Base-by-base conservation (phyloP, 305 asterid genomes). In the Lippia alba region DNA sequence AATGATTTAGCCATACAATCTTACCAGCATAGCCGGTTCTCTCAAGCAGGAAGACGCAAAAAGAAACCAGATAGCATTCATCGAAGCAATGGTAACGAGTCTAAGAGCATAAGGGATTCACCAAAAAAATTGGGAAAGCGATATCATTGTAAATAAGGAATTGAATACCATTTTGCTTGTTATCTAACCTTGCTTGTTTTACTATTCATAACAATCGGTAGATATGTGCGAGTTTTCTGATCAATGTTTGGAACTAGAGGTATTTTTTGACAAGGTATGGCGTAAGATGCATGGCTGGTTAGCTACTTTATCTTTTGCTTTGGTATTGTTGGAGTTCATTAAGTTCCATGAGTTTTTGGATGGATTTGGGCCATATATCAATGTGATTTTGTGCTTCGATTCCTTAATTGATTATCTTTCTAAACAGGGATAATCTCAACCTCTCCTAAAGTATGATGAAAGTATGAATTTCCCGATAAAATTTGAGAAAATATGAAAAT, bases 1-100 rank as follows among this genome's bases (percentile, higher is more conserved):
- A 85, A 85, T 19, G 98, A 93, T 61, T 86, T 89, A 1, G 97
- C 98, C 3, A 80, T 91, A 74, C 80, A 85, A 11, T 89, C 94
- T 44, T 80, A 84, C 69, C 94, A 84, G 65, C 94, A 88, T 67
- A 59, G 87, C 30, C 86, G 95, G 2, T 87, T 84, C 54, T 78
- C 89, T 40, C 94, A 85, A 33, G 64, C 78, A 1, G 96, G 91
- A 24, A 80, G 84, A 74, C 81, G 86, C 15, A 90, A 84, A 76
- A 90, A 84, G 82, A 90, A 81, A 61, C 76, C 79, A 0, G 92
- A 87, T 0, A 82, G 86, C 18, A 48, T 74, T 59, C 89, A 80
- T 77, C 84, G 76, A 70, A 65, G 67, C 8, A 85, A 71, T 67
- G 71, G 78, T 59, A 75, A 57, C 78, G 91, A 86, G 20, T 66